Conservation (phyloP, 495 filamentous ascomycete genomes). For the Chlorociboria aeruginascens region DNA sequence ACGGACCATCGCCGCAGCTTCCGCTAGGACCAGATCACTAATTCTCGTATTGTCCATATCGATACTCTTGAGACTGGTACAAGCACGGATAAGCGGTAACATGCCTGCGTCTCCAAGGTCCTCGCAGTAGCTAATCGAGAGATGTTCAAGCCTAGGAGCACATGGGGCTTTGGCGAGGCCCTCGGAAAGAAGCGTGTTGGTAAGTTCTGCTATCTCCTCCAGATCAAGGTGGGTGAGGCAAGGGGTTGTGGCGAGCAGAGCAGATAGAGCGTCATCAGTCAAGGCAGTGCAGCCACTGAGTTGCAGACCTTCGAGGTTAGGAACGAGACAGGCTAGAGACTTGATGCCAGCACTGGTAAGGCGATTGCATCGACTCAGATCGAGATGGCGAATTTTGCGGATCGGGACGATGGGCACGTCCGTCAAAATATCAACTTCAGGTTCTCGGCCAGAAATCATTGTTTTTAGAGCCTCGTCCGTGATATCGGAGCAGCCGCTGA, state of each 20-base stretch:
- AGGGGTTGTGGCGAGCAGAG: constrained; percentile 62
- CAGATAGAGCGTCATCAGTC: constrained; percentile 59
- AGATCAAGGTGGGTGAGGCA: constrained; percentile 77
- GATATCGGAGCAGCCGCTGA: constrained; percentile 65
- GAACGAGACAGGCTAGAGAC: constrained; percentile 59
- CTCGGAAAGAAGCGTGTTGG: constrained; percentile 58
- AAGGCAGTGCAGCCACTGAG: constrained; percentile 59
- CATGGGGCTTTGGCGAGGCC: constrained; percentile 64
- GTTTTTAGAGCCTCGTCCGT: constrained; percentile 57
- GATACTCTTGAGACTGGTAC: constrained; percentile 52
- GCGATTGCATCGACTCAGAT: constrained; percentile 64
- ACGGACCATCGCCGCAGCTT: constrained; percentile 67
- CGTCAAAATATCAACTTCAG: constrained; percentile 67
- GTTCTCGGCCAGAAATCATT: constrained; percentile 61
- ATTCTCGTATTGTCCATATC: constrained; percentile 93
- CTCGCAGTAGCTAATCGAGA: constrained; percentile 86
- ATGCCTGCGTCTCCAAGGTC: constrained; percentile 73
- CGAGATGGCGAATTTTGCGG: constrained; percentile 71
- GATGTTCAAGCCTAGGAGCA: constrained; percentile 55
- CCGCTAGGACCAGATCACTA: constrained; percentile 75
- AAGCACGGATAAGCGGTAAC: constrained; percentile 68
- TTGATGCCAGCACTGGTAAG: constrained; percentile 61
- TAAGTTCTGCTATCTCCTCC: constrained; percentile 70
- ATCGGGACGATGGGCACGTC: constrained; percentile 64
- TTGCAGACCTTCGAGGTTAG: constrained; percentile 69